These are phyloP conservation scores for Lablab purpureus DNA, from an alignment of 306 rosid species.

Conservation along the genomic window DNA sequence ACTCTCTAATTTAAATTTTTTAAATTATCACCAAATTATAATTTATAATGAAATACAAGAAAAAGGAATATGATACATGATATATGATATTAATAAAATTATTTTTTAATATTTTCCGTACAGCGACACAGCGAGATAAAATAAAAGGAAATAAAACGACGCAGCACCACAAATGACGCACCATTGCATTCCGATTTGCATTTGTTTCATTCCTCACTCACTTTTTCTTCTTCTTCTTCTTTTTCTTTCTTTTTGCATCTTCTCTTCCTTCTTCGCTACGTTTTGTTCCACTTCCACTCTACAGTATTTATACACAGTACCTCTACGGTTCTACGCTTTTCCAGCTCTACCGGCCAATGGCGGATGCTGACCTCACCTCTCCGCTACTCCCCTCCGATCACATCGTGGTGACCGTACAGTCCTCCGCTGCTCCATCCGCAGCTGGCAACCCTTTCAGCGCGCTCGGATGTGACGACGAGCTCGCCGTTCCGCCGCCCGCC, in stretches of 20 bases:
- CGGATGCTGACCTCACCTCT: slow-evolving; percentile 59
- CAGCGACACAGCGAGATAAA: too few species aligned
- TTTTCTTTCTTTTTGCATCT: too few species aligned
- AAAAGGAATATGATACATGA: too few species aligned
- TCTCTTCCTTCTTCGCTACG: neutral
- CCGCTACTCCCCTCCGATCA: slow-evolving; percentile 79
- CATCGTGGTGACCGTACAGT: slow-evolving; percentile 53
- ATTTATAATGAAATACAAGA: too few species aligned
- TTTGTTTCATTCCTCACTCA: neutral
- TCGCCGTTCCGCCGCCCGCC: slow-evolving; percentile 57
- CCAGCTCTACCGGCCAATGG: slow-evolving; percentile 51
- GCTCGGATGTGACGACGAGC: slow-evolving; percentile 63
- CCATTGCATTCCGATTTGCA: too few species aligned
- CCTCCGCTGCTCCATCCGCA: neutral
- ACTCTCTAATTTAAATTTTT: too few species aligned
- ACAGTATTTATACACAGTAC: neutral
- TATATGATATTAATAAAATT: too few species aligned
- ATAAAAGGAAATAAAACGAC: too few species aligned
- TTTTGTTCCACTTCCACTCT: neutral
- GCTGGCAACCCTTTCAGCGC: slow-evolving; percentile 52
- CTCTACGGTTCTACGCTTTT: neutral
- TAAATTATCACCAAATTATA: too few species aligned
- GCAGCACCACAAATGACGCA: too few species aligned
- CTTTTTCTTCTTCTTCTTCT: neutral
- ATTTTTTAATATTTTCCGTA: too few species aligned